Conservation (phyloP, 345 rosid species). For the Hibiscus trionum region DNA sequence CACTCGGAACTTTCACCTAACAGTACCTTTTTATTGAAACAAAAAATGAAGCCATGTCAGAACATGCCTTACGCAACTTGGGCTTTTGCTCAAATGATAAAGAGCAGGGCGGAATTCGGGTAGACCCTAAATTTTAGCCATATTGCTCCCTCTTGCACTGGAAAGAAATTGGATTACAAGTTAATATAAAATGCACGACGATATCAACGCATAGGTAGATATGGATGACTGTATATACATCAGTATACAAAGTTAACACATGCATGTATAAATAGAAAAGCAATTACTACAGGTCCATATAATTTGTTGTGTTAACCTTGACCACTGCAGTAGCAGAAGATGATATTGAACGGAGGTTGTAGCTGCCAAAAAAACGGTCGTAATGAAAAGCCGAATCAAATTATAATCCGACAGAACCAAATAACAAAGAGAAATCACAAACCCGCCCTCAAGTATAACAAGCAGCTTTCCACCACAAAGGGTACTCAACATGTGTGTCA, state of each 20-base stretch:
- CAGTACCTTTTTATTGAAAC: constrained; percentile 41
- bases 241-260: neutral
- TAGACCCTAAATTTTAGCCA: neutral
- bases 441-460: constrained; percentile 98
- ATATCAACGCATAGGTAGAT: neutral
- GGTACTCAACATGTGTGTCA: constrained; percentile 66
- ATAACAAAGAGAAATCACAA: constrained; percentile 15
- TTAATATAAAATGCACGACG: neutral
- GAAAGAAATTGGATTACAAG: neutral
- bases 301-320: constrained; percentile 42
- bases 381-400: neutral
- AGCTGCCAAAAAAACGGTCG: constrained; percentile 39
- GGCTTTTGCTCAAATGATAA: neutral
- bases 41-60: constrained; percentile 6
- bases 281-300: neutral
- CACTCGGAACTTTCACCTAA: constrained; percentile 56
- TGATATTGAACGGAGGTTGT: constrained; percentile 93
- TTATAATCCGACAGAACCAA: constrained; percentile 1
- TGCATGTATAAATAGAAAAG: neutral
- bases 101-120: neutral
- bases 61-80: neutral
- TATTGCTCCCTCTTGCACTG: neutral
- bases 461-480: constrained; percentile 77
- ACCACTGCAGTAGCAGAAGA: constrained; percentile 89
- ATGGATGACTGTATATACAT: neutral